These are phyloP conservation scores for Rhodomyrtus tomentosa DNA, from an alignment of 345 rosid species.

Conservation along the genomic window DNA sequence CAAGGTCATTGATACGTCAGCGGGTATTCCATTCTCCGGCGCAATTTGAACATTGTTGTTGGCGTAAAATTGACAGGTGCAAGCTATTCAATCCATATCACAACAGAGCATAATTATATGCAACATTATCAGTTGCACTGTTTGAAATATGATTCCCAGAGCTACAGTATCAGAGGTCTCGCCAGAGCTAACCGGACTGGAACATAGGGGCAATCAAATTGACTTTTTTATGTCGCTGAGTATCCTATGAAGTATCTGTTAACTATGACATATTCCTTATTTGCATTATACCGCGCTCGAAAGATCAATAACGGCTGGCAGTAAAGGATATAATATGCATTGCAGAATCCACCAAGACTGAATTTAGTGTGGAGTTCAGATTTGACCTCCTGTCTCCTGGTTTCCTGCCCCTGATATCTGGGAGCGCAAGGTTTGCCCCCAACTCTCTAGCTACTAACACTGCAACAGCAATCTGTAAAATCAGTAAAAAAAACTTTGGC, in stretches of 20 bases:
- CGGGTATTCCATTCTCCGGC: background rate
- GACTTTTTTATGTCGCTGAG: background rate
- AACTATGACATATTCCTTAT: background rate
- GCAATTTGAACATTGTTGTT: background rate
- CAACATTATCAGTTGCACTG: background rate
- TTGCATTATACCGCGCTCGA: background rate
- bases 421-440: slow-evolving; percentile 29
- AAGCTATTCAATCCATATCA: background rate
- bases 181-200: background rate
- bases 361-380: background rate
- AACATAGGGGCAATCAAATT: background rate
- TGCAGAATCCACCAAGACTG: background rate
- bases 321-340: background rate
- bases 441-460: slow-evolving; percentile 25
- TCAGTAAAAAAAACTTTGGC: background rate
- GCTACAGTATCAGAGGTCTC: background rate
- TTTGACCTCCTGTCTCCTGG: slow-evolving; percentile 25
- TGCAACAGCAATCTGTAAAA: slow-evolving; percentile 20
- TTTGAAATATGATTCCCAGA: background rate
- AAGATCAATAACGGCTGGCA: background rate
- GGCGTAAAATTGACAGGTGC: background rate
- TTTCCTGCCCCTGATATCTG: slow-evolving; percentile 25
- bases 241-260: background rate
- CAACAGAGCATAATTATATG: background rate
- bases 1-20: background rate